Conservation (phyloP, 1,284 basidiomycete species). For the Athelia sp. region DNA sequence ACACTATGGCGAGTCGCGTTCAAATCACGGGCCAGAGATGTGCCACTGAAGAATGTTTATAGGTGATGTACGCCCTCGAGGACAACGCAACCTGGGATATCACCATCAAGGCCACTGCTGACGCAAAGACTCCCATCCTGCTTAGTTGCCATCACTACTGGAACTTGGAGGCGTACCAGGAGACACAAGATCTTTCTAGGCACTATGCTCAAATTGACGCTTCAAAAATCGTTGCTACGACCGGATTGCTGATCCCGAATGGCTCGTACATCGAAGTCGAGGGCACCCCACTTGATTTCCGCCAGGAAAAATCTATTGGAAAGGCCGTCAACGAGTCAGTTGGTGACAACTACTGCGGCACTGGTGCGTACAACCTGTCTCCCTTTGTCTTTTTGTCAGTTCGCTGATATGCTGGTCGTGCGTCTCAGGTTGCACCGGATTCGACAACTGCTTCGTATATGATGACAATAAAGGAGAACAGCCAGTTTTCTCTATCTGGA, state of each 20-base stretch:
- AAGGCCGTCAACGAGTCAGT: slow-evolving; percentile 11
- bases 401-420: neutral
- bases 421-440: slow-evolving; percentile 13
- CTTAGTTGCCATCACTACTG: slow-evolving; percentile 38
- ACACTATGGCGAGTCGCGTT: too few relatives aligned
- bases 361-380: slow-evolving; percentile 10
- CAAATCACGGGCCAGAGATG: too few relatives aligned
- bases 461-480: slow-evolving; percentile 9
- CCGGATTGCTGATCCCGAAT: slow-evolving; percentile 23
- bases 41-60: too few relatives aligned
- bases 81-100: too few relatives aligned
- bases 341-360: slow-evolving; percentile 15
- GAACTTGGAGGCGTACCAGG: slow-evolving; percentile 45
- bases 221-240: slow-evolving; percentile 28
- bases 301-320: slow-evolving; percentile 15
- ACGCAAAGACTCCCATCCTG: slow-evolving; percentile 40
- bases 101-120: too few relatives aligned
- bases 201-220: slow-evolving; percentile 35
- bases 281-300: slow-evolving; percentile 22
- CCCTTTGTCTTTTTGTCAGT: too few relatives aligned
- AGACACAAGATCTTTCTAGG: slow-evolving; percentile 32
- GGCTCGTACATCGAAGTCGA: slow-evolving; percentile 18
- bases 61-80: too few relatives aligned
- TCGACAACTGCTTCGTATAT: slow-evolving; percentile 22
- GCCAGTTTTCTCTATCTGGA: slow-evolving; percentile 16